phyloP scores from a whole-genome alignment of 768 basidiomycete genomes.

The Cystofilobasidium bisporidii region DNA sequence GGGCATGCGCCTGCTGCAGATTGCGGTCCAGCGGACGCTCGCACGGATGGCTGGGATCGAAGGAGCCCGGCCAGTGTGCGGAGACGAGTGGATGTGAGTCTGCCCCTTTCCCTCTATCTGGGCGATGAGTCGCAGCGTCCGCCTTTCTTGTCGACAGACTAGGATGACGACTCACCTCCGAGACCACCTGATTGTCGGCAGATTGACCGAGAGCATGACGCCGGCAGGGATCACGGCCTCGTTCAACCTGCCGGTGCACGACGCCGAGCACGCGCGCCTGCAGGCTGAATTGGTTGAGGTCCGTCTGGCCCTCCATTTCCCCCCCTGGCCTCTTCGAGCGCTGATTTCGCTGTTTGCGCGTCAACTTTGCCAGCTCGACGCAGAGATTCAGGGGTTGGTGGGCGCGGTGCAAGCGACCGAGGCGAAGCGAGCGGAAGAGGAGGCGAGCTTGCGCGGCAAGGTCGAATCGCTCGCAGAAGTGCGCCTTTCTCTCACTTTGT shows the following conservation, averaged over 20 bases:
- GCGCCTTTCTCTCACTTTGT: not conserved
- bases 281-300: constrained; percentile 13
- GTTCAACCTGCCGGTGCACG: constrained; percentile 20
- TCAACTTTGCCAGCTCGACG: not conserved
- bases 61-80: not conserved
- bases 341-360: not conserved
- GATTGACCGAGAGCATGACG: constrained; percentile 13
- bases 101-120: no score
- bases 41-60: not conserved
- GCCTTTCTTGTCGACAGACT: no score
- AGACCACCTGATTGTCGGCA: not conserved
- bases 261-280: constrained; percentile 9
- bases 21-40: constrained; percentile 10
- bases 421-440: not conserved
- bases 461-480: not conserved
- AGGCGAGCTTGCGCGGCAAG: not conserved
- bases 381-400: constrained; percentile 1
- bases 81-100: constrained; percentile 28
- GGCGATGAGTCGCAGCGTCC: no score
- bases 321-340: no score
- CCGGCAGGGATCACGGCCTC: constrained; percentile 23
- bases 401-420: not conserved
- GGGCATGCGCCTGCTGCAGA: constrained; percentile 14
- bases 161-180: no score
- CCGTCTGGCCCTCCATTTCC: not conserved